Base-by-base conservation (phyloP, 192 early-diverging fungal species). In the Entophlyctis luteolus region DNA sequence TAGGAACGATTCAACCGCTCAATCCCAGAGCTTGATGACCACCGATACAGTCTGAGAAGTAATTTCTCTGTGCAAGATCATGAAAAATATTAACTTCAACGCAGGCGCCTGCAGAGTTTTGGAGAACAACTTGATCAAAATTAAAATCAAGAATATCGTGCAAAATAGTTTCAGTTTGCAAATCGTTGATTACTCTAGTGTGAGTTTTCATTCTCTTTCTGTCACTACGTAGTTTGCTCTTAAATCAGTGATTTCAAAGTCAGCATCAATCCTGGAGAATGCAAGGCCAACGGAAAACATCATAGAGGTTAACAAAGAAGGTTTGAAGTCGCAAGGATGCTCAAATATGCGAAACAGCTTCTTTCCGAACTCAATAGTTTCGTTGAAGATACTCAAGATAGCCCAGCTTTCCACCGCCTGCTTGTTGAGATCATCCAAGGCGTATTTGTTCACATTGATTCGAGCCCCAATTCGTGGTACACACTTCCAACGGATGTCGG, bases 1-100 rank as follows among this genome's bases (percentile, higher is more conserved):
- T 69, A 88, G 85, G 73, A 79, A 45, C 80, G 85, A 27, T 92
- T 92, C 77, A 88, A 92, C 50, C 73, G 90, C 50, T 79, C 87
- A 31, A 92, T 92, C 72, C 89, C 88, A 28, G 90, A 92, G 65
- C 68, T 92, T n/a, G 89, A 91, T 25, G 70, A 77, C 5, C 65
- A 69, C 47, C 59, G 68, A 34, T 42, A 27, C 20, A 47, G 46
- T 22, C 47, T 77, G 3, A 55, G 62, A 54, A 48, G 72, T 69
- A 63, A 33, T 6, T 52, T 69, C 1, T 20, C 38, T 59, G 55
- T 57, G 23, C 12, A 1, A 31, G 8, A 31, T 57, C 10, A 22
- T 20, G 10, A 16, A 70, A 20, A 12, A 31, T 29, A 54, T 53
- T 32, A 23, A 27, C 28, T 3, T 28, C 16, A 8, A 60, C 50